Evolutionary conservation across 2,329 filamentous ascomycete genomes (phyloP).

Genomic region (Beauveria caledonica): DNA sequence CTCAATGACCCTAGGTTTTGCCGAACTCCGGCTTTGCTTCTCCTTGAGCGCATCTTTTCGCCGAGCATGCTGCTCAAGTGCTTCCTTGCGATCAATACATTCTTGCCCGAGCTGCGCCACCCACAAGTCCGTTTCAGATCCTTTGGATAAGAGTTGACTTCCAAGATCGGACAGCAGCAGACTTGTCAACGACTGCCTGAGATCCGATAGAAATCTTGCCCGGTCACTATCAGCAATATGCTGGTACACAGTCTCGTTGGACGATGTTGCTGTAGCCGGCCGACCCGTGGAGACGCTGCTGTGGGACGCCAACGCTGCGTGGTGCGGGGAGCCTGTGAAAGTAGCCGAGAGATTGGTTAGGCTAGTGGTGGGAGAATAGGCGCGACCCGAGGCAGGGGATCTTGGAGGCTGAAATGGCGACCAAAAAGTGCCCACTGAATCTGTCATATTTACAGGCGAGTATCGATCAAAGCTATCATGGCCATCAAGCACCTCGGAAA

Average conservation of each 20-base stretch:
- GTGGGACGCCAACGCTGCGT: constrained; percentile 34
- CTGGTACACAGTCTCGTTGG: constrained; percentile 57
- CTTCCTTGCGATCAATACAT: constrained; percentile 54
- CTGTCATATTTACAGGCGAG: constrained; percentile 59
- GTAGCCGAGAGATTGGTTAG: constrained; percentile 48
- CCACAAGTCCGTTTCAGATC: constrained; percentile 90
- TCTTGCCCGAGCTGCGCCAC: constrained; percentile 62
- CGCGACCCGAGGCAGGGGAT: constrained; percentile 51
- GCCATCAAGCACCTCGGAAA: constrained; percentile 60
- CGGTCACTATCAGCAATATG: constrained; percentile 61
- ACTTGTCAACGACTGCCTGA: constrained; percentile 74
- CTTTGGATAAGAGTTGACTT: constrained; percentile 74
- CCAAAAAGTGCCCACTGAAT: constrained; percentile 78
- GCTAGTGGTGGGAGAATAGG: constrained; percentile 55
- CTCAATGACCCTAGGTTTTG: constrained; percentile 46
- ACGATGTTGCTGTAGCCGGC: constrained; percentile 58
- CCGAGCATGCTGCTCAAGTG: constrained; percentile 40
- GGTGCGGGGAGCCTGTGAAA: constrained; percentile 35
- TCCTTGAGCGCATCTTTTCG: constrained; percentile 31
- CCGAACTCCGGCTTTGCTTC: constrained; percentile 32
- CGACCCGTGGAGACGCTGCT: constrained; percentile 43
- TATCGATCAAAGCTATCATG: constrained; percentile 60
- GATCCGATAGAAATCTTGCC: constrained; percentile 64
- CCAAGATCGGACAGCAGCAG: constrained; percentile 84
- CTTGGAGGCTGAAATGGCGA: constrained; percentile 70